Conservation (phyloP, 2,329 filamentous ascomycete species). For the Nigrograna mackinnonii region DNA sequence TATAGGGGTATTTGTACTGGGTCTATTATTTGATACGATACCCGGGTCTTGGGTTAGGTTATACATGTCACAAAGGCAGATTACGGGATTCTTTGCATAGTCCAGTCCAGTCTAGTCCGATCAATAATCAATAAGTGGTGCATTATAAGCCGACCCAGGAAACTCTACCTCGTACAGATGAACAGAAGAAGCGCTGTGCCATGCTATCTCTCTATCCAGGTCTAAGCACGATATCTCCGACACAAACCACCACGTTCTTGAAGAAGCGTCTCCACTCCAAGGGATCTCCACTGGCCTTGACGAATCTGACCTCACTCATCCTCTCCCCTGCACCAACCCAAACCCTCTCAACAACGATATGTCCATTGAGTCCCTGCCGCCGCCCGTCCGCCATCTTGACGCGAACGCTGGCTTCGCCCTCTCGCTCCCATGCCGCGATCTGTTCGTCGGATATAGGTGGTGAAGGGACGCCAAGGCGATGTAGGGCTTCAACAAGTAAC, state of each 20-base stretch:
- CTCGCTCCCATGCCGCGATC: slow-evolving; percentile 37
- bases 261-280: slow-evolving; percentile 96
- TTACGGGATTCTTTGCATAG: too few species aligned
- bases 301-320: slow-evolving; percentile 81
- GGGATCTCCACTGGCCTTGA: slow-evolving; percentile 94
- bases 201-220: slow-evolving; percentile 16
- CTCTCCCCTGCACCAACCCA: slow-evolving; percentile 65
- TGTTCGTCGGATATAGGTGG: slow-evolving; percentile 45
- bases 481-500: slow-evolving; percentile 78
- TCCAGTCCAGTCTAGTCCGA: too few species aligned
- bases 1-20: too few species aligned
- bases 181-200: too few species aligned
- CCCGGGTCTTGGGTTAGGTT: too few species aligned
- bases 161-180: too few species aligned
- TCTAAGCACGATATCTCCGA: slow-evolving; percentile 76
- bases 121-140: too few species aligned
- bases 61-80: too few species aligned
- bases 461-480: slow-evolving; percentile 81
- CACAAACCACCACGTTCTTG: slow-evolving; percentile 88
- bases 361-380: slow-evolving; percentile 73
- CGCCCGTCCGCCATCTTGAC: slow-evolving; percentile 76
- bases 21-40: too few species aligned
- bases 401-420: slow-evolving; percentile 66
- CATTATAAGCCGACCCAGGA: too few species aligned
- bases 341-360: slow-evolving; percentile 74